Percentiles rank a stretch among this genome's conserved stretches.
phyloP scores from a whole-genome alignment of 306 rosid species.

The Lathyrus tuberosus region DNA sequence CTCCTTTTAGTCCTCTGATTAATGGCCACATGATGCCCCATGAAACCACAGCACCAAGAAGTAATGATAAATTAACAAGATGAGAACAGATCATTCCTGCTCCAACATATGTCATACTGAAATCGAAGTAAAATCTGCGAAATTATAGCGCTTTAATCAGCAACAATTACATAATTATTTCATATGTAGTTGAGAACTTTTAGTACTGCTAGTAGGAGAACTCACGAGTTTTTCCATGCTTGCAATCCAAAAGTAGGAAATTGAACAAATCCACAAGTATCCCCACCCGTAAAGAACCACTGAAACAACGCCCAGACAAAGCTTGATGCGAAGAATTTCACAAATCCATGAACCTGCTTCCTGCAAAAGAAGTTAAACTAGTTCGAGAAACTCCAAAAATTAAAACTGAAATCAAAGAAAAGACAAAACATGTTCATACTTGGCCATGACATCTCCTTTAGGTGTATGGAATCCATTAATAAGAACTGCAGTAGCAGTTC shows the following conservation, averaged over 20 bases:
- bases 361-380: constrained; percentile 50
- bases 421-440: constrained; percentile 53
- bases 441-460: constrained; percentile 83
- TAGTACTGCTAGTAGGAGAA: constrained; percentile 2
- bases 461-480: constrained; percentile 95
- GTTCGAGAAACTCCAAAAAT: constrained; percentile 29
- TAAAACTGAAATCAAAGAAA: not conserved
- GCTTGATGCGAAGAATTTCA: constrained; percentile 73
- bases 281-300: constrained; percentile 92
- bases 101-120: constrained; percentile 95
- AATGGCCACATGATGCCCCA: constrained; percentile 99
- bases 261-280: constrained; percentile 78
- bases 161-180: constrained; percentile 18
- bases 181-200: not conserved
- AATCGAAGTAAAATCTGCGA: constrained; percentile 95
- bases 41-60: constrained; percentile 88
- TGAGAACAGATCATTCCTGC: constrained; percentile 99
- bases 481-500: constrained; percentile 99
- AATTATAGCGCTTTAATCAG: constrained; percentile 40
- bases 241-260: constrained; percentile 93
- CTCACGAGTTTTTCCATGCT: constrained; percentile 87
- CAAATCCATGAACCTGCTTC: constrained; percentile 86
- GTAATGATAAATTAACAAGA: constrained; percentile 88
- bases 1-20: constrained; percentile 79
- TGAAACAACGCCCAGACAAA: constrained; percentile 92